phyloP scores from a whole-genome alignment of 2,329 filamentous ascomycete species.

The Fusarium ambrosium region DNA sequence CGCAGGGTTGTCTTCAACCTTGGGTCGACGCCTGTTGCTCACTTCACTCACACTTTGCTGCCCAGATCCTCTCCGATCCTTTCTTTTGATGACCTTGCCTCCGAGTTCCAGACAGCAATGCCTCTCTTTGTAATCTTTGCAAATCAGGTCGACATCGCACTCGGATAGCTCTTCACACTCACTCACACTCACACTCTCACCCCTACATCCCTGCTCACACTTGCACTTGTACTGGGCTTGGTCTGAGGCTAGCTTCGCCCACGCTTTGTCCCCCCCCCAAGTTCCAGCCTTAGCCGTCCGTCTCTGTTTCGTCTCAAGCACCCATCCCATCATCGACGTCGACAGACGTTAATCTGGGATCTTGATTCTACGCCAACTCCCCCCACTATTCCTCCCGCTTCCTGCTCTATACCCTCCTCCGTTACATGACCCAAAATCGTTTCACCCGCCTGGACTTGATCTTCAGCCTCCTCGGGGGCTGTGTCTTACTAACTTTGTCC shows the following conservation, averaged over 20 bases:
- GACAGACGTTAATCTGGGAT: slow-evolving; percentile 33
- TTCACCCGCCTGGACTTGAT: slow-evolving; percentile 42
- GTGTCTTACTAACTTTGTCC: slow-evolving; percentile 63
- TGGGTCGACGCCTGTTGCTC: slow-evolving; percentile 34
- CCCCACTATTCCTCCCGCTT: slow-evolving; percentile 41
- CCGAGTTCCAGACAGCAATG: slow-evolving; percentile 42
- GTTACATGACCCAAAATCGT: slow-evolving; percentile 51
- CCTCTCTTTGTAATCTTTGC: slow-evolving; percentile 43
- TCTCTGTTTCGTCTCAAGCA: slow-evolving; percentile 42
- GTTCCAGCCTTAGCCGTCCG: slow-evolving; percentile 32
- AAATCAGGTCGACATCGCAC: slow-evolving; percentile 33
- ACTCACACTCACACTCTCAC: slow-evolving; percentile 14
- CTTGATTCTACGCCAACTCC: slow-evolving; percentile 45
- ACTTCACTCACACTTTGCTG: slow-evolving; percentile 21
- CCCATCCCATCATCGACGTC: slow-evolving; percentile 4
- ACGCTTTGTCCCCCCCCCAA: slow-evolving; percentile 32
- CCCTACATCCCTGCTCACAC: slow-evolving; percentile 38
- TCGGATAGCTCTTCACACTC: slow-evolving; percentile 29
- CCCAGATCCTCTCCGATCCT: slow-evolving; percentile 25
- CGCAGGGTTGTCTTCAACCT: slow-evolving; percentile 45
- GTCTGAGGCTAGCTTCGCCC: slow-evolving; percentile 42
- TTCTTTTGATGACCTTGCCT: slow-evolving; percentile 27
- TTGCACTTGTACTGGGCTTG: background rate
- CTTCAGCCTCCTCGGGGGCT: slow-evolving; percentile 59
- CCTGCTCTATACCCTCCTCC: slow-evolving; percentile 46